These are phyloP conservation scores for Cladorrhinum sp. DNA, from an alignment of 2,329 filamentous ascomycete genomes.

Conservation along the genomic window DNA sequence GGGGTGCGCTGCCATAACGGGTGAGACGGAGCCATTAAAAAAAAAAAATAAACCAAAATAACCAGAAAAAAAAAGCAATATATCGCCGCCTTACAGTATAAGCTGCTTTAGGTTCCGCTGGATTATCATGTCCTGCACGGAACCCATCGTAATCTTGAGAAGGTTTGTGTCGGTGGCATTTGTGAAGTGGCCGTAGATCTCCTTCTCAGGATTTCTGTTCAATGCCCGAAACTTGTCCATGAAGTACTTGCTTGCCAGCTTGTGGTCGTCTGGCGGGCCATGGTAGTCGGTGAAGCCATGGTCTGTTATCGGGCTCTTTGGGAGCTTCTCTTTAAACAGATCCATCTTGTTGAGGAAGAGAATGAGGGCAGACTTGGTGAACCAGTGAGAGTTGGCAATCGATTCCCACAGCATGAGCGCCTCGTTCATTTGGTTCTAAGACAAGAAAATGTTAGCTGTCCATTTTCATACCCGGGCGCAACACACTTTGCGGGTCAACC, in stretches of 20 bases:
- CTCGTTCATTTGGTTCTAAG: conserved; percentile 86
- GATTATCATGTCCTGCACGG: conserved; percentile 84
- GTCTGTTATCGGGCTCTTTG: conserved; percentile 65
- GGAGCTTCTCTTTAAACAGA: conserved; percentile 74
- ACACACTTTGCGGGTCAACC: conserved; percentile 35
- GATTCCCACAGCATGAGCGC: conserved; percentile 85
- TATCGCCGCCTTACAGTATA: conserved; percentile 55
- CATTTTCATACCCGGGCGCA: not conserved
- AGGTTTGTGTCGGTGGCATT: conserved; percentile 68
- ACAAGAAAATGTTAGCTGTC: conserved; percentile 24
- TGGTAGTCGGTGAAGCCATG: conserved; percentile 78
- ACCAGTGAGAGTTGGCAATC: conserved; percentile 83
- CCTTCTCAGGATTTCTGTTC: conserved; percentile 65
- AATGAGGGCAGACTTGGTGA: conserved; percentile 76
- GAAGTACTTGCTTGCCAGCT: conserved; percentile 76
- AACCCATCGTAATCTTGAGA: conserved; percentile 81
- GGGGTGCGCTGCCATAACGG: not conserved
- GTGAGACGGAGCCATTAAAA: conserved; percentile 2
- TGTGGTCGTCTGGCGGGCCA: conserved; percentile 67
- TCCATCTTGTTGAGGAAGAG: conserved; percentile 88
- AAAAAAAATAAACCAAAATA: not conserved
- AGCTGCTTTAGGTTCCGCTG: conserved; percentile 78
- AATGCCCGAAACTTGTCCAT: conserved; percentile 76
- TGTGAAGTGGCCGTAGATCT: conserved; percentile 62
- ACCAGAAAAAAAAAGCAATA: conserved; percentile 1